phyloP scores from a whole-genome alignment of 2,329 filamentous ascomycete species.

The Ceratocystis lukuohia region DNA sequence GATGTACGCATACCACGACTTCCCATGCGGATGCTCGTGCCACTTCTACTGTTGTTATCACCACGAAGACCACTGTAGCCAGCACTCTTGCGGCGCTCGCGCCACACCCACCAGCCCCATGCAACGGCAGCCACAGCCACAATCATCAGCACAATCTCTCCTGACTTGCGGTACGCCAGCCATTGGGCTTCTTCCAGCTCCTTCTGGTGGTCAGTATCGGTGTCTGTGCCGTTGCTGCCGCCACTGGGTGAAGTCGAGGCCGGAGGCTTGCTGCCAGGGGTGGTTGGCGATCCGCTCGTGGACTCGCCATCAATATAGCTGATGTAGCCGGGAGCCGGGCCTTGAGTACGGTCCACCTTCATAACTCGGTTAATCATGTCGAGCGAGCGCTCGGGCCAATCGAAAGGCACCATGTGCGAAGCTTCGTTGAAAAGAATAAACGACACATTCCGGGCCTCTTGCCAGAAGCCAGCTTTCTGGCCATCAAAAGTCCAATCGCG shows the following conservation, averaged over 20 bases:
- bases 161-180: constrained; percentile 77
- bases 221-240: constrained; percentile 34
- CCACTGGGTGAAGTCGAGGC: constrained; percentile 41
- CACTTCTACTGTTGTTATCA: constrained; percentile 24
- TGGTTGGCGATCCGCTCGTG: constrained; percentile 43
- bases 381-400: constrained; percentile 69
- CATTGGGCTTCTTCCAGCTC: constrained; percentile 72
- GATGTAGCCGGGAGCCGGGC: constrained; percentile 49
- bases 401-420: constrained; percentile 96
- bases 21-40: constrained; percentile 24
- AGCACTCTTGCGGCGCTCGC: constrained; percentile 41
- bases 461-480: constrained; percentile 78
- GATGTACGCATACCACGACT: constrained; percentile 22
- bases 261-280: constrained; percentile 40
- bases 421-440: constrained; percentile 93
- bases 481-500: constrained; percentile 90
- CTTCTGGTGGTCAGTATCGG: constrained; percentile 54
- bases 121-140: constrained; percentile 57
- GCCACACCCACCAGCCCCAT: constrained; percentile 65
- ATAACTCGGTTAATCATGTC: constrained; percentile 98
- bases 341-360: constrained; percentile 76
- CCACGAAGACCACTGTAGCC: constrained; percentile 40
- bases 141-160: constrained; percentile 71
- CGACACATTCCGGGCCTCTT: constrained; percentile 85
- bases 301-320: constrained; percentile 68